Percentiles rank a stretch among this genome's conserved stretches.
Conservation (phyloP, 2,329 filamentous ascomycete species). For the Penicillium sp. region DNA sequence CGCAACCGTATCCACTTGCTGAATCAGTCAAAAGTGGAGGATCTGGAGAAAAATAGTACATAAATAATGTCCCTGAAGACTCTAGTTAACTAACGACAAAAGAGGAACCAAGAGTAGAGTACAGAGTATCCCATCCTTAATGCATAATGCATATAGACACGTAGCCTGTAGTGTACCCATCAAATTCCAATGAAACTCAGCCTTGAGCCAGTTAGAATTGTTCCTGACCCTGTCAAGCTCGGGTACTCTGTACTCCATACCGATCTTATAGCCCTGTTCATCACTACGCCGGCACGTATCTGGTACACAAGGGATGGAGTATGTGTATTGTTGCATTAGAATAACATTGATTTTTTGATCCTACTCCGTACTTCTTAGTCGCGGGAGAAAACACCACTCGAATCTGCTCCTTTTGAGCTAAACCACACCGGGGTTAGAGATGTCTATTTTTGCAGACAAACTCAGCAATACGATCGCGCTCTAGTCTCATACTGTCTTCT, state of each 20-base stretch:
- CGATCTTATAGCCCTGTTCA: not conserved
- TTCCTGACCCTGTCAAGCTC: slow-evolving; percentile 1
- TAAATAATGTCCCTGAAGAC: no score
- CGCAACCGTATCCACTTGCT: slow-evolving; percentile 4
- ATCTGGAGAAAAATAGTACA: slow-evolving; percentile 5
- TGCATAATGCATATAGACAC: not conserved
- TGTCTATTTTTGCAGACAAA: slow-evolving; percentile 22
- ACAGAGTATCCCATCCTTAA: no score
- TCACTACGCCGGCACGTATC: not conserved
- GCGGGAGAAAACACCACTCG: not conserved
- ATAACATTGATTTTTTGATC: not conserved
- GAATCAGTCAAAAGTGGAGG: slow-evolving; percentile 6
- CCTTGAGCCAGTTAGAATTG: not conserved
- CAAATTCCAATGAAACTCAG: not conserved
- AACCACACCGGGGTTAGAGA: slow-evolving; percentile 15
- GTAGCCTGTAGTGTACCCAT: not conserved
- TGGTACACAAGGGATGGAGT: slow-evolving; percentile 14
- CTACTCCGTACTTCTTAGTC: not conserved
- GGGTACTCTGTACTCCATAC: slow-evolving; percentile 3
- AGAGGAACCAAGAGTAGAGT: not conserved
- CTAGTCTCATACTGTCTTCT: slow-evolving; percentile 12
- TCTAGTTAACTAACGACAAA: no score
- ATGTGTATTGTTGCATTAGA: slow-evolving; percentile 8
- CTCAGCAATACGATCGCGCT: slow-evolving; percentile 10
- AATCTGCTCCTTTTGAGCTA: not conserved